Base-by-base conservation (phyloP, 2,329 filamentous ascomycete species). In the Penicillium janthinellum region DNA sequence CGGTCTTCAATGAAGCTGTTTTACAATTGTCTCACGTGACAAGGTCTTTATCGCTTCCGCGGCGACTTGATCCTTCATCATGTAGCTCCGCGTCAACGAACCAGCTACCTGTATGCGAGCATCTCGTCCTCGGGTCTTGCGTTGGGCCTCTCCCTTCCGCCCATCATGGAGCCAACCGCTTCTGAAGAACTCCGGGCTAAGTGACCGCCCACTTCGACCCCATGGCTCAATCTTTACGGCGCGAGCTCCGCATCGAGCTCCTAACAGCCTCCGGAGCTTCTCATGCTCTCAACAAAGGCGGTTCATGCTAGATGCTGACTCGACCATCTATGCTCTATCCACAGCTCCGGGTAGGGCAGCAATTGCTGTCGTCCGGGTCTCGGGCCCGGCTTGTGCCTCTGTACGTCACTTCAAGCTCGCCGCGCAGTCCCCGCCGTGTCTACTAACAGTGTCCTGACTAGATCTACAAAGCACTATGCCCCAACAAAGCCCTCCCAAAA, bases 271-370 rank as follows among this genome's bases (percentile, higher is more conserved):
- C 38, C 71, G 69, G 42, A 48, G 28, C 14, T 74, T 75, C 54
- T 72, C 69, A 11, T 64, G 56, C 3, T 65, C 67, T 4, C 15
- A 31, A 2, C 55, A 54, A 1, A 12, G n/a, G 25, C 45, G 22
- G 2, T 70, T 68, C 17, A 64, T 67, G 54, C 51, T 70, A 35
- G 69, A 73, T 55, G 64, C 63, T 1, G 72, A 77, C 12, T 73
- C 75, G 3, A 98, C 94, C 1, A 96, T 99, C 55, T 98, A 96
- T 75, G 95, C 95, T 0, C 80, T 98, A 0, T 97, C 94, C 0
- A 96, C 93, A 0, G 92, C 91, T 0, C 82, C 89, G 11, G 95
- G 94, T 1, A 88, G 88, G 72, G 92, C 92, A 45, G 95, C 92
- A 1, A 96, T 99, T 73, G 94, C 94, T 1, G 88, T 98, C 38